Base-by-base conservation (phyloP, 805 yeast species). In the Wickerhamomyces queroliae region DNA sequence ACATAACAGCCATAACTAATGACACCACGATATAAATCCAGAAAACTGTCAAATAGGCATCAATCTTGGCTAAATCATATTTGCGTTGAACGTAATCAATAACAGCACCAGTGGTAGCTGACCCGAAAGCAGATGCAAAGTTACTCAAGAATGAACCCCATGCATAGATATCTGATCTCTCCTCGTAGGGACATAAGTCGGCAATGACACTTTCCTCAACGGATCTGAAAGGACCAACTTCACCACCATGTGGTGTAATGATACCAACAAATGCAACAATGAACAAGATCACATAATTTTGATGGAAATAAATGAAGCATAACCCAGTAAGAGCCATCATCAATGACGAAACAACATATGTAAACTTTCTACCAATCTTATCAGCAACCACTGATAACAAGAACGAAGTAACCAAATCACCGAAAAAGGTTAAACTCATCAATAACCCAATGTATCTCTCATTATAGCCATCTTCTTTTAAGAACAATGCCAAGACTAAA, bases 151-250 rank as follows among this genome's bases (percentile, higher is more conserved):
- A 59, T 16, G 83, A 79, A 53, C 85, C 84, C 49, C 80, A 67
- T 1, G 90, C 91, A 64, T 78, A 85, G 4, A 84, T 63, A 45
- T 77, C 83, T 1, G 93, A 82, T 29, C 91, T 66, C 42, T 72
- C 76, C 41, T 66, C 65, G 24, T 69, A 71, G 0, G 81, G 77
- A 1, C 91, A 80, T 44, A 86, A 62, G 58, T 83, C 89, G 0
- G 95, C 91, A 33, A 86, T 66, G 32, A 83, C 70, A 1, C 90
- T 79, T 55, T 86, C 95, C 58, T 86, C 95, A 21, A 87, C 77
- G 1, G 90, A 76, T 55, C 83, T 80, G 59, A 86, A 86, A 0
- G 95, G 95, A 0, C 95, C 95, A 0, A 89, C 84, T 55, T 86
- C 95, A 52, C 80, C 88, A 20, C 95, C 93, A 16, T 85, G 76